A percentile compares a stretch with the other conserved stretches of the same genome.
phyloP scores from a whole-genome alignment of 2,329 filamentous ascomycete species.

The Onygena corvina region DNA sequence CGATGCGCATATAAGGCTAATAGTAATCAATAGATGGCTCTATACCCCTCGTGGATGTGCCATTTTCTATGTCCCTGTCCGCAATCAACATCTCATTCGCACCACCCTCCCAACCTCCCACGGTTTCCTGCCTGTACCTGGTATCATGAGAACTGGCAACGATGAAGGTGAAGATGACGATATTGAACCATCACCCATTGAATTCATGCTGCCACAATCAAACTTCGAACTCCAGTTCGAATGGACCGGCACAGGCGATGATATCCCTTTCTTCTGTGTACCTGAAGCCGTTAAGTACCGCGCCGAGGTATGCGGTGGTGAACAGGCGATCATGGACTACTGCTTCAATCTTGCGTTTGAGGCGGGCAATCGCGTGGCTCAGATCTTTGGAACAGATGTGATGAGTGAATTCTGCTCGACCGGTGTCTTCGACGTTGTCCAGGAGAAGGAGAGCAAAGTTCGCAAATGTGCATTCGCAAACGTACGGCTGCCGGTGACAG shows the following conservation, averaged over 20 bases:
- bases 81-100: slow-evolving; percentile 64
- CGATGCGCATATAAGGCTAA: not conserved
- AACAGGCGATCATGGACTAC: slow-evolving; percentile 56
- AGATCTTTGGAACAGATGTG: slow-evolving; percentile 55
- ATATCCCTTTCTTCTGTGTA: slow-evolving; percentile 58
- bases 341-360: slow-evolving; percentile 49
- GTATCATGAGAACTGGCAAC: slow-evolving; percentile 12
- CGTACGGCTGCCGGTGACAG: slow-evolving; percentile 55
- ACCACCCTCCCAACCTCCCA: slow-evolving; percentile 70
- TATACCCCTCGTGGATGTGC: slow-evolving; percentile 68
- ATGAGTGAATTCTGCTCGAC: slow-evolving; percentile 43
- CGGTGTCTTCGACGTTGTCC: slow-evolving; percentile 11
- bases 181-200: slow-evolving; percentile 5
- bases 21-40: slow-evolving; percentile 51
- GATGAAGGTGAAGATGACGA: slow-evolving; percentile 5
- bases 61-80: slow-evolving; percentile 62
- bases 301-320: slow-evolving; percentile 56
- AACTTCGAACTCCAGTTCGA: slow-evolving; percentile 60
- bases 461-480: slow-evolving; percentile 60
- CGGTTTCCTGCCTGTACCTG: slow-evolving; percentile 49
- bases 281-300: slow-evolving; percentile 62
- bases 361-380: slow-evolving; percentile 50
- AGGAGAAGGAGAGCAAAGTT: slow-evolving; percentile 27
- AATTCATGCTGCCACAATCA: slow-evolving; percentile 33
- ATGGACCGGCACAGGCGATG: slow-evolving; percentile 65